phyloP scores from a whole-genome alignment of 2,329 filamentous ascomycete genomes.

The Fusarium begoniae region DNA sequence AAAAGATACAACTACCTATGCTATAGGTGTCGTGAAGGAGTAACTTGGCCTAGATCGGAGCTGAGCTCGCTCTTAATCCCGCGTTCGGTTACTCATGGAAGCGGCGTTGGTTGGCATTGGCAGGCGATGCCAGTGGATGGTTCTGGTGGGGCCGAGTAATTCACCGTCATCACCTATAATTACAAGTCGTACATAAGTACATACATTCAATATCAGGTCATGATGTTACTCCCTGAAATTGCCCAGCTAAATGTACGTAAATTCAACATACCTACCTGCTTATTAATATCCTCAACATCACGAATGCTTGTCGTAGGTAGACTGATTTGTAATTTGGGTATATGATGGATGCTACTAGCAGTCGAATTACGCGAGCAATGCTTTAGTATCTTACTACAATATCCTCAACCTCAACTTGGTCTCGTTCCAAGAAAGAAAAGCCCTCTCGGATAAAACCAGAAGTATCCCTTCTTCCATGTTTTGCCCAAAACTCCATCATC shows the following conservation, averaged over 20 bases:
- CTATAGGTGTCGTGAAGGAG: not conserved
- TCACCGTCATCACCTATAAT: conserved; percentile 13
- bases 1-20: not conserved
- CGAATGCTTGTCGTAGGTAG: not conserved
- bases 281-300: not conserved
- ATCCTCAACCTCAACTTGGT: not conserved
- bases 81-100: conserved; percentile 13
- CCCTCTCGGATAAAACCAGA: not conserved
- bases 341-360: not conserved
- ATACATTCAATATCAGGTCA: conserved; percentile 14
- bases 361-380: not conserved
- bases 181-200: not conserved
- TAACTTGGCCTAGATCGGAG: not conserved
- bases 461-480: conserved; percentile 8
- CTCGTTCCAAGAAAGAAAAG: not conserved
- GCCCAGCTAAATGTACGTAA: not conserved
- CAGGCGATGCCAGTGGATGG: not conserved
- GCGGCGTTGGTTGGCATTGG: not conserved
- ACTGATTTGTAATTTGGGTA: not conserved
- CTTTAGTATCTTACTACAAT: not conserved
- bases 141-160: conserved; percentile 26
- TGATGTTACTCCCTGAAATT: conserved; percentile 2
- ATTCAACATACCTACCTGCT: not conserved
- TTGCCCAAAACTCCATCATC: conserved; percentile 29
- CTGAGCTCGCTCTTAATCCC: conserved; percentile 16